Evolutionary conservation across 2,329 filamentous ascomycete species (phyloP).

Genomic region (Coniochaeta sp.): DNA sequence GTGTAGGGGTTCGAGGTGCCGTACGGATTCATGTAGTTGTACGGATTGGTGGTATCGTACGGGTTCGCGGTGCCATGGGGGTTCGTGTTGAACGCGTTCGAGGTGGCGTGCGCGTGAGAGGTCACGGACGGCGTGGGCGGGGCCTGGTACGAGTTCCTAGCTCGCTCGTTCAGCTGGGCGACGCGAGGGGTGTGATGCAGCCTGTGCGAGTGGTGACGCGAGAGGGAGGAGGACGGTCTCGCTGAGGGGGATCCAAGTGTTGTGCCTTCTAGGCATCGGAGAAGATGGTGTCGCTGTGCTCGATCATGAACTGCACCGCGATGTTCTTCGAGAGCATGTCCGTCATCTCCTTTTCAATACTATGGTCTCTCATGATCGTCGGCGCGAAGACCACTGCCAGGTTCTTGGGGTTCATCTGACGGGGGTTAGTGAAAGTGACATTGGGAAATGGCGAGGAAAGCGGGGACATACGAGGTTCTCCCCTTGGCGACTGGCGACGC

Average conservation of each 20-base stretch:
- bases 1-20: too few species aligned
- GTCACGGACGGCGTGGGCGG: background rate
- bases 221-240: too few species aligned
- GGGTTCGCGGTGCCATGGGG: too few species aligned
- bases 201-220: background rate
- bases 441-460: background rate
- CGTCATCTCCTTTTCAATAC: constrained; percentile 87
- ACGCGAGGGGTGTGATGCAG: background rate
- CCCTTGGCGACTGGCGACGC: constrained; percentile 73
- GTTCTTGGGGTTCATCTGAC: constrained; percentile 90
- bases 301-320: constrained; percentile 87
- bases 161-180: background rate
- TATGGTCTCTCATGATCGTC: constrained; percentile 90
- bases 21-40: too few species aligned
- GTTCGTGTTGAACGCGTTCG: too few species aligned
- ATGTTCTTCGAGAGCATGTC: constrained; percentile 93
- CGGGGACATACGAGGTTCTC: constrained; percentile 68
- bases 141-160: background rate
- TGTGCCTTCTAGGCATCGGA: constrained; percentile 28
- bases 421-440: constrained; percentile 11
- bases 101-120: too few species aligned
- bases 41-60: too few species aligned
- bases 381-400: constrained; percentile 95
- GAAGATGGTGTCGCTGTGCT: constrained; percentile 82
- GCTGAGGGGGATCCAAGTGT: background rate